Evolutionary conservation across 2,329 filamentous ascomycete genomes (phyloP).

Genomic region (Neocucurbitaria cava): DNA sequence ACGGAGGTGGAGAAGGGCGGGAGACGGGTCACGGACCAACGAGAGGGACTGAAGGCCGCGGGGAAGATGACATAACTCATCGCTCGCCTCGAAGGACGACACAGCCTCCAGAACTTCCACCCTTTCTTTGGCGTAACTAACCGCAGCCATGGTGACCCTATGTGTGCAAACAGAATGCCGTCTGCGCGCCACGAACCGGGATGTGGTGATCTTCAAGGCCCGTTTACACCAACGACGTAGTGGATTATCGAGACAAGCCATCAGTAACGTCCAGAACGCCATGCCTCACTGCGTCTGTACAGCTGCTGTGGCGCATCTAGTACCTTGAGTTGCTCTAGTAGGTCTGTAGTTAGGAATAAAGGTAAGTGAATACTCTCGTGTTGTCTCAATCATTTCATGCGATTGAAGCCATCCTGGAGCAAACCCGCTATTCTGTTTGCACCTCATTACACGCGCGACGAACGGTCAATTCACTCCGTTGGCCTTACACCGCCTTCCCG

Average conservation of each 20-base stretch:
- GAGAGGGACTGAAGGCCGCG: constrained; percentile 14
- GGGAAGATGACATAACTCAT: constrained; percentile 20
- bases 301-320: constrained; percentile 4
- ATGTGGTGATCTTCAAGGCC: neutral
- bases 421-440: neutral
- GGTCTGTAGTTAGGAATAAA: constrained; percentile 1
- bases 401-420: neutral
- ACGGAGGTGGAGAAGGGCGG: constrained; percentile 6
- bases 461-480: neutral
- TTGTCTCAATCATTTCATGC: neutral
- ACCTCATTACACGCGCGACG: neutral
- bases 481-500: constrained; percentile 1
- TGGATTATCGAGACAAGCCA: constrained; percentile 6
- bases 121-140: constrained; percentile 5
- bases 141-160: constrained; percentile 6
- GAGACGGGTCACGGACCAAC: constrained; percentile 6
- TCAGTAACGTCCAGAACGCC: neutral
- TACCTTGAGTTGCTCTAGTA: neutral
- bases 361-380: constrained; percentile 5
- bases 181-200: constrained; percentile 8
- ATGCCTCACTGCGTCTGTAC: neutral
- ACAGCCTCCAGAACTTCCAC: constrained; percentile 8
- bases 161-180: constrained; percentile 1
- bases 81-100: constrained; percentile 6
- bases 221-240: neutral